A percentile compares a stretch with the other conserved stretches of the same genome.
Evolutionary conservation across 768 basidiomycete species (phyloP).

Genomic region (Tylopilus felleus): DNA sequence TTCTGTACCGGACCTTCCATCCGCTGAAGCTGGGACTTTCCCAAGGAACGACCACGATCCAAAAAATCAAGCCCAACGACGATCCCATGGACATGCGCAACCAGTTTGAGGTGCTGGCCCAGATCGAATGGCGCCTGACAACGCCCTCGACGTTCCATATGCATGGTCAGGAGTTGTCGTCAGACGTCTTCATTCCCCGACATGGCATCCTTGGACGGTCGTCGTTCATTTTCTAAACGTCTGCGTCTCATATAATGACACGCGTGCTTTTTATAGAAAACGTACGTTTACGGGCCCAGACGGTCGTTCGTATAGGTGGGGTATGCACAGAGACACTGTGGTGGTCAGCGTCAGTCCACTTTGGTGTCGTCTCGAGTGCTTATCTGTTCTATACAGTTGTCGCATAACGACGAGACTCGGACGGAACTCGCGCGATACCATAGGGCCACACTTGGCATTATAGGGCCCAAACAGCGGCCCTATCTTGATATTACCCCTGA

Average conservation of each 20-base stretch:
- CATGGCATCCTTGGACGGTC: background rate
- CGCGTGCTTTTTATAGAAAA: background rate
- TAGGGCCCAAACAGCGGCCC: background rate
- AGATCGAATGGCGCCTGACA: background rate
- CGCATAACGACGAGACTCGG: background rate
- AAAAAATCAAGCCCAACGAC: slow-evolving; percentile 16
- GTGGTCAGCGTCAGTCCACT: background rate
- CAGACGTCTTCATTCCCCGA: background rate
- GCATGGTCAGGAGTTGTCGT: background rate
- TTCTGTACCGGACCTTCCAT: background rate
- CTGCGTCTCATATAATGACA: background rate
- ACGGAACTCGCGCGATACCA: background rate
- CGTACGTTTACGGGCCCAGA: slow-evolving; percentile 24
- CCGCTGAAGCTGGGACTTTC: background rate
- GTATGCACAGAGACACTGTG: background rate
- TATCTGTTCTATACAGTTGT: background rate
- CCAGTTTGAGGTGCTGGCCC: slow-evolving; percentile 18
- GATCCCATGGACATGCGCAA: slow-evolving; percentile 23
- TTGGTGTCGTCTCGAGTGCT: background rate
- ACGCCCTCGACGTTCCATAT: background rate
- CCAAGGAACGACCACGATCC: slow-evolving; percentile 20
- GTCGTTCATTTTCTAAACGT: background rate
- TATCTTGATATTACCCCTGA: background rate
- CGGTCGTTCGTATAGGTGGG: slow-evolving; percentile 26
- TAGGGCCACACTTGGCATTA: background rate